These are phyloP conservation scores for Escovopsis sp. DNA, from an alignment of 2,329 filamentous ascomycete genomes.

Conservation along the genomic window DNA sequence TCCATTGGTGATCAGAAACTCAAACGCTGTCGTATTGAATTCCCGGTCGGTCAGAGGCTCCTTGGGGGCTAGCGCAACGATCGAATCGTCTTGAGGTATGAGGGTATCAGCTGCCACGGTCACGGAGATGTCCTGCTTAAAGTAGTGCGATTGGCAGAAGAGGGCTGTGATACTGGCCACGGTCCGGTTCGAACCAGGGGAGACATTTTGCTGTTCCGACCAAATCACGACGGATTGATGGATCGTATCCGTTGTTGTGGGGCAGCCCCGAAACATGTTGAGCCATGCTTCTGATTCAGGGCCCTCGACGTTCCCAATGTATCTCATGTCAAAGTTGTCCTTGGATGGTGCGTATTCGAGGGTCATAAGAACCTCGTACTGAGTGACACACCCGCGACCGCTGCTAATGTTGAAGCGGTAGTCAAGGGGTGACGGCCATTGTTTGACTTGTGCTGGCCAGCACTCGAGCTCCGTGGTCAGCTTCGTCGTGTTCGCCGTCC, in stretches of 20 bases:
- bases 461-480: slow-evolving; percentile 23
- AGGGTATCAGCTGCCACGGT: background rate
- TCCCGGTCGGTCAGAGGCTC: slow-evolving; percentile 9
- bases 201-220: slow-evolving; percentile 16
- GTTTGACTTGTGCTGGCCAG: slow-evolving; percentile 14
- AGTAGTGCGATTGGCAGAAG: slow-evolving; percentile 3
- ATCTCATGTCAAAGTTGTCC: no score
- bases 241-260: slow-evolving; percentile 12
- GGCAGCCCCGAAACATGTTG: slow-evolving; percentile 2
- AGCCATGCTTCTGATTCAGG: no score
- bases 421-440: background rate
- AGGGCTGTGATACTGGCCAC: slow-evolving; percentile 25
- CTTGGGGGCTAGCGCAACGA: slow-evolving; percentile 2
- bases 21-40: slow-evolving; percentile 21
- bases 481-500: slow-evolving; percentile 15
- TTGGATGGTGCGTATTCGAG: no score
- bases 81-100: slow-evolving; percentile 3
- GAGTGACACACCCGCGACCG: no score
- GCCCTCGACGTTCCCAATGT: no score
- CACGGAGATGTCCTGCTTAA: slow-evolving; percentile 13
- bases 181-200: slow-evolving; percentile 26
- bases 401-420: background rate
- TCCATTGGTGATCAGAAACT: slow-evolving; percentile 16
- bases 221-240: slow-evolving; percentile 2
- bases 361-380: background rate